phyloP scores from a whole-genome alignment of 306 rosid species.

The Lathyrus oleraceus region DNA sequence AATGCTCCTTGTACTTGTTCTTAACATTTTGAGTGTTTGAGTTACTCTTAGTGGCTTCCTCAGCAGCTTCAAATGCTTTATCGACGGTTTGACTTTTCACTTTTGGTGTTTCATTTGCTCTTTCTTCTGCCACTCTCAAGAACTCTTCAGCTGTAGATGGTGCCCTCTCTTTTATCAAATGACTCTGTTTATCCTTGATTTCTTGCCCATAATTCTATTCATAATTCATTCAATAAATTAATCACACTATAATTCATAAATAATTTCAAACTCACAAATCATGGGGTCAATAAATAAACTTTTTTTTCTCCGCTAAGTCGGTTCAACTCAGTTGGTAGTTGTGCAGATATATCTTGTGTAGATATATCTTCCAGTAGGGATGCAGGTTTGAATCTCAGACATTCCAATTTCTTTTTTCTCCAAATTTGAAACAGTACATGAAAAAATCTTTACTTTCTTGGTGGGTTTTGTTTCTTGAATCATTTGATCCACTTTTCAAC shows the following conservation, averaged over 20 bases:
- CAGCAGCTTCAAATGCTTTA: slow-evolving; percentile 36
- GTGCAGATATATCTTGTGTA: no score
- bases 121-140: slow-evolving; percentile 47
- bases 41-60: slow-evolving; percentile 29
- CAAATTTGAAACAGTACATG: background rate
- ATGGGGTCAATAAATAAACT: background rate
- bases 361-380: no score
- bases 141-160: slow-evolving; percentile 53
- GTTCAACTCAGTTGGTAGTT: no score
- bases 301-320: no score
- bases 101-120: slow-evolving; percentile 32
- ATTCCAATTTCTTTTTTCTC: no score
- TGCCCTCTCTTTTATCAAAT: slow-evolving; percentile 50
- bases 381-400: no score
- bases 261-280: background rate
- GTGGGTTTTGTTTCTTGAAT: background rate
- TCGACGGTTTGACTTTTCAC: slow-evolving; percentile 36
- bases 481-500: background rate
- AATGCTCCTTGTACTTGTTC: slow-evolving; percentile 36
- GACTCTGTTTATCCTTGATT: slow-evolving; percentile 16
- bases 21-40: slow-evolving; percentile 34
- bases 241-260: background rate
- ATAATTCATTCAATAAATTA: slow-evolving; percentile 11
- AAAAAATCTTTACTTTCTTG: slow-evolving; percentile 4
- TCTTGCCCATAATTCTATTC: slow-evolving; percentile 45